Base-by-base conservation (phyloP, 1,284 basidiomycete species). In the Microbotryum violaceum region DNA sequence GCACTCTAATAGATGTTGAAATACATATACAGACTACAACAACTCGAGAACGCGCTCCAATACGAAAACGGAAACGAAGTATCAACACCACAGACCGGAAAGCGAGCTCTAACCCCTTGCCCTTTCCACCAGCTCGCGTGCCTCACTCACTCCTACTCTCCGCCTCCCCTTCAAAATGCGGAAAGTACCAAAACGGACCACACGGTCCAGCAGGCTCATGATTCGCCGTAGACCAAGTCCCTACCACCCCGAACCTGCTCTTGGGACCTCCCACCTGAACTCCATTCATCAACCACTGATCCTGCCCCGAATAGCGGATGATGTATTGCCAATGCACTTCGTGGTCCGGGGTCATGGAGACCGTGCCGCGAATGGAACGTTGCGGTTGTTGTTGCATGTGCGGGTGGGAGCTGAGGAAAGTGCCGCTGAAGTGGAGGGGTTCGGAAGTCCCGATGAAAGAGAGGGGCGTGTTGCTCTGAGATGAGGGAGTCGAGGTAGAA, bases 221-320 rank as follows among this genome's bases (percentile, higher is more conserved):
- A 12, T 63, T 58, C 3, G 65, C 65, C 16, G 53, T 49, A 12
- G 49, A 56, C 65, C 65, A 66, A 14, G 54, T 31, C 16, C 65
- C 65, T 1, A 66, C 9, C 2, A 66, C 44, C 37, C 65, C 65
- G 49, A 31, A 55, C 25, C 12, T n/a, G 12, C 27, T 44, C 25
- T 37, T 25, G 31, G 50, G 53, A 37, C 56, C 62, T 6, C 54
- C 56, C 1, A 61, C 33, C 44, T 66, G 65, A 6, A 66, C 62
- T 18, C 65, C 62, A 4, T 50, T 63, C 56, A 67, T 51, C 1
- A 31, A 29, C 66, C 66, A 67, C 33, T 65, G 66, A 47, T 67
- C 66, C 12, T 9, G 14, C 9, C 66, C 63, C 3, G 37, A 51
- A 16, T 67, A 67, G 2, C 61, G 46, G 21, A 67, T 65, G 8